Evolutionary conservation across 78 protist genomes (phyloP).

Genomic region (Dictyostelium brefeldianum): DNA sequence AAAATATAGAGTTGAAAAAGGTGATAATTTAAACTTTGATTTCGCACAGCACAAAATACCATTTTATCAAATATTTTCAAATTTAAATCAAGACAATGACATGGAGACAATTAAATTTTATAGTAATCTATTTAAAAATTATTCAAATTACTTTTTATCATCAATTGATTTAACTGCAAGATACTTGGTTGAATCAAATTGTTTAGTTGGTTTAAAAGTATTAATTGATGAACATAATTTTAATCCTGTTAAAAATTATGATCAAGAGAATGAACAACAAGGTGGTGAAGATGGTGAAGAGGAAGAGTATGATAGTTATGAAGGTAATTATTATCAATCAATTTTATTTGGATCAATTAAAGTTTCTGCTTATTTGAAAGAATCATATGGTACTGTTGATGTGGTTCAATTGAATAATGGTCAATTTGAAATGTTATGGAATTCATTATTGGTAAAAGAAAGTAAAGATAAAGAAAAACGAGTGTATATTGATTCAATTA

Average conservation of each 20-base stretch:
- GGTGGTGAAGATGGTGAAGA: no score
- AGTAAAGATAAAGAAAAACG: not conserved
- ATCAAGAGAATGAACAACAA: no score
- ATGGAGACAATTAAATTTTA: not conserved
- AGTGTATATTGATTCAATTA: not conserved
- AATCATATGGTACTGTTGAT: not conserved
- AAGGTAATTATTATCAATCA: not conserved
- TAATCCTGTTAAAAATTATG: not conserved
- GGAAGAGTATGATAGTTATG: no score
- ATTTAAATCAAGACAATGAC: not conserved
- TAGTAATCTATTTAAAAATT: not conserved
- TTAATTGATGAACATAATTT: not conserved
- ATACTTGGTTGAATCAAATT: not conserved
- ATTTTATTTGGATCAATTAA: not conserved
- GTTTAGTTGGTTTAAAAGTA: not conserved
- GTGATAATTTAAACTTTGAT: not conserved
- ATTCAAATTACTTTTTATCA: constrained; percentile 4
- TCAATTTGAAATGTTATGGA: not conserved
- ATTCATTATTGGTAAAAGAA: not conserved
- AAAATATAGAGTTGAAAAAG: not conserved
- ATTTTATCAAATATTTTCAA: not conserved
- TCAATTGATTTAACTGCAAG: not conserved
- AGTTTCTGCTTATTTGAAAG: not conserved
- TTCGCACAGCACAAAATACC: not conserved
- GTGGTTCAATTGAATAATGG: not conserved